Percentiles rank a stretch among this genome's conserved stretches.
Evolutionary conservation across 2,329 filamentous ascomycete species (phyloP).

Genomic region (Aspergillus sp.): DNA sequence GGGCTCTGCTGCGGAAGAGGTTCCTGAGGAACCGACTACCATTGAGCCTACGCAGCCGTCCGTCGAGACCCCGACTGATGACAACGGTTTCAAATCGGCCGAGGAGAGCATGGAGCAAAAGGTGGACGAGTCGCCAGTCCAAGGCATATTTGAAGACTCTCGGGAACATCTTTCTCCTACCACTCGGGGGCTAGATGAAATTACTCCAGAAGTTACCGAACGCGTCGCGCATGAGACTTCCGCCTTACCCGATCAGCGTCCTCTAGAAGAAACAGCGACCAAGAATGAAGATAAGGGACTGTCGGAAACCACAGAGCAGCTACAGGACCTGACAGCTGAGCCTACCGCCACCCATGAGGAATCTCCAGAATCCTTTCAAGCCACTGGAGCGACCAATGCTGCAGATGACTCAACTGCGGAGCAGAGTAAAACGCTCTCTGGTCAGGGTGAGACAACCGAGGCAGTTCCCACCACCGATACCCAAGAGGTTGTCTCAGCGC

Average conservation of each 20-base stretch:
- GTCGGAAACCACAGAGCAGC: neutral
- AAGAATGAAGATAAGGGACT: conserved; percentile 1
- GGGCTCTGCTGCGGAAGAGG: conserved; percentile 7
- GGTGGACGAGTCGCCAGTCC: neutral
- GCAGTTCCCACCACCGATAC: neutral
- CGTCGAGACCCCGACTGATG: neutral
- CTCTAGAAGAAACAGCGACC: neutral
- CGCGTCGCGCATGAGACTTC: neutral
- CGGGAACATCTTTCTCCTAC: neutral
- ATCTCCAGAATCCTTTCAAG: neutral
- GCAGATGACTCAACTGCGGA: neutral
- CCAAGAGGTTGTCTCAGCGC: neutral
- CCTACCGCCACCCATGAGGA: neutral
- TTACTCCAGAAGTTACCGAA: neutral
- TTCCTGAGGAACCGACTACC: conserved; percentile 1
- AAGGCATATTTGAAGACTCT: conserved; percentile 7
- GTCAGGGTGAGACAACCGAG: neutral
- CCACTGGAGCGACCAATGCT: neutral
- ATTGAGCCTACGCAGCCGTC: conserved; percentile 4
- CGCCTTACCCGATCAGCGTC: neutral
- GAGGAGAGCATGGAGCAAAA: neutral
- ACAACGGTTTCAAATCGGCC: neutral
- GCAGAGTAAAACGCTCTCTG: neutral
- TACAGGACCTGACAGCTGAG: neutral
- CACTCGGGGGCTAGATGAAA: neutral